Evolutionary conservation across 148 eudicot genomes (phyloP).

Genomic region (Camellia lanceoleosa): DNA sequence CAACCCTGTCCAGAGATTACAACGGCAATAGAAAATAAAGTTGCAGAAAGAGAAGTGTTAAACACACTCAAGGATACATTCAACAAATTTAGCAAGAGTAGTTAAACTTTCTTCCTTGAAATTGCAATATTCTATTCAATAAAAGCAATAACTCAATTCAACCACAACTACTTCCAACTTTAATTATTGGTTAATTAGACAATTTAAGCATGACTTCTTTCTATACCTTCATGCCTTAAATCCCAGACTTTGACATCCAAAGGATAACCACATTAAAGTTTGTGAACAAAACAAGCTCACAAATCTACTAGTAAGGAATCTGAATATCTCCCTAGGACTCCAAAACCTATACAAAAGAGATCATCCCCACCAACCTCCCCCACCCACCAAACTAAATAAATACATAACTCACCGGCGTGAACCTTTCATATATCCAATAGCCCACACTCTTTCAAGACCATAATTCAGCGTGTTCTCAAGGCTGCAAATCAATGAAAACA

Average conservation of each 20-base stretch:
- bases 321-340: background rate
- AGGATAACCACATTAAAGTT: background rate
- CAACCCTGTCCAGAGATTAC: no score
- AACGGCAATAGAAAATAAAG: no score
- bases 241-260: background rate
- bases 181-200: background rate
- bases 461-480: slow-evolving; percentile 88
- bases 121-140: background rate
- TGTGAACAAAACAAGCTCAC: slow-evolving; percentile 7
- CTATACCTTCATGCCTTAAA: background rate
- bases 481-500: slow-evolving; percentile 41
- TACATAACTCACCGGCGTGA: slow-evolving; percentile 60
- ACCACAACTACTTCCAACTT: background rate
- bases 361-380: background rate
- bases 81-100: no score
- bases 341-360: no score
- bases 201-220: background rate
- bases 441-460: slow-evolving; percentile 95
- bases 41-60: no score
- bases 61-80: no score
- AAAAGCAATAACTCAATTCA: background rate
- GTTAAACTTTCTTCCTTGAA: background rate
- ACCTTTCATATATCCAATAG: slow-evolving; percentile 81
- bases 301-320: background rate
- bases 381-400: background rate